Evolutionary conservation across 2,329 filamentous ascomycete genomes (phyloP).

Genomic region (Pseudogymnoascus sp.): DNA sequence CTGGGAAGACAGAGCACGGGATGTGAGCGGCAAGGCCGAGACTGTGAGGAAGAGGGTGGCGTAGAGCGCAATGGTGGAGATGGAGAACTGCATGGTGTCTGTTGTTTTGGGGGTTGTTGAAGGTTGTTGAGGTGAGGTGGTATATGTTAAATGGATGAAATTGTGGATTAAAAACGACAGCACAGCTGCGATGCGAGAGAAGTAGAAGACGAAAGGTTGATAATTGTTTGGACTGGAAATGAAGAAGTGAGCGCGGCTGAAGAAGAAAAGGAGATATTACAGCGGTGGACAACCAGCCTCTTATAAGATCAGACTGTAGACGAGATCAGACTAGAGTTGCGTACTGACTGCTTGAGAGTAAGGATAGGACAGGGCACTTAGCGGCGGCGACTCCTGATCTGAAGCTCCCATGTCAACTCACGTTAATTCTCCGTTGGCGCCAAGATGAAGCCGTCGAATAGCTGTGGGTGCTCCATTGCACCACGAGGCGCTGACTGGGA

Average conservation of each 20-base stretch:
- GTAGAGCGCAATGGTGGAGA: conserved; percentile 6
- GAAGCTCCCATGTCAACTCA: neutral
- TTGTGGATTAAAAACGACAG: conserved; percentile 1
- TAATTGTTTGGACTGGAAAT: conserved; percentile 14
- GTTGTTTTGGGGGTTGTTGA: neutral
- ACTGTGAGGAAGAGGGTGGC: neutral
- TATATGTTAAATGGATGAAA: neutral
- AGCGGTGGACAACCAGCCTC: conserved; percentile 7
- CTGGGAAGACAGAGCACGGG: conserved; percentile 27
- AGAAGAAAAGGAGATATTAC: conserved; percentile 15
- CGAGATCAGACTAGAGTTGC: neutral
- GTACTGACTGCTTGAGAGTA: neutral
- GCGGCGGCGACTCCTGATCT: neutral
- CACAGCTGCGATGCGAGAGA: neutral
- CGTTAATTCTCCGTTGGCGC: neutral
- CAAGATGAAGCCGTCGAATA: neutral
- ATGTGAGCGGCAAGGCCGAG: conserved; percentile 12
- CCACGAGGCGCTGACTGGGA: neutral
- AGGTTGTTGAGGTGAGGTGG: neutral
- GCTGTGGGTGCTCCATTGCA: neutral
- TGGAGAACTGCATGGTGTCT: conserved; percentile 3
- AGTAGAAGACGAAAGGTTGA: neutral
- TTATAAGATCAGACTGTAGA: conserved; percentile 15
- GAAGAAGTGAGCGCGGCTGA: conserved; percentile 22
- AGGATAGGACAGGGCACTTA: neutral